phyloP scores from a whole-genome alignment of 495 filamentous ascomycete species.

The Jackrogersella multiformis region DNA sequence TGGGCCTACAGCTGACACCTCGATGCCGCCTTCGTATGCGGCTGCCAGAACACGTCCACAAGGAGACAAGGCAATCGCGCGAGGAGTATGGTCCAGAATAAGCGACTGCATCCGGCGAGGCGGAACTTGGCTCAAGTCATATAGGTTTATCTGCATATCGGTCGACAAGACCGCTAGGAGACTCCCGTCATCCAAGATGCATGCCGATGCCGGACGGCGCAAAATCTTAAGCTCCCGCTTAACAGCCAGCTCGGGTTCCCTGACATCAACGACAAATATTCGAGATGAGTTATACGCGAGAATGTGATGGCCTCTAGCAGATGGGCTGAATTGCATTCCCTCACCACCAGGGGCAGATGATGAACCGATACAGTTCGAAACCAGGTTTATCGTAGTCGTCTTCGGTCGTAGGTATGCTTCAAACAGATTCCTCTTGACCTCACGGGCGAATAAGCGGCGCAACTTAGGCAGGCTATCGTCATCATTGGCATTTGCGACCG shows the following conservation, averaged over 20 bases:
- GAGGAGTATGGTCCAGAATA: slow-evolving; percentile 76
- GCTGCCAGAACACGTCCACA: slow-evolving; percentile 83
- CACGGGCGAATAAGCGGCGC: slow-evolving; percentile 71
- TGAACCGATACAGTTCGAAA: slow-evolving; percentile 85
- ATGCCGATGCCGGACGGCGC: slow-evolving; percentile 77
- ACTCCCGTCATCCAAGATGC: slow-evolving; percentile 81
- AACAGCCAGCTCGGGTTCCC: slow-evolving; percentile 64
- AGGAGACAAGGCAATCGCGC: slow-evolving; percentile 81
- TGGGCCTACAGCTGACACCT: slow-evolving; percentile 78
- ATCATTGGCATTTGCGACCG: slow-evolving; percentile 58
- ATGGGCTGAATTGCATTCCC: slow-evolving; percentile 84
- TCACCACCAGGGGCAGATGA: slow-evolving; percentile 85
- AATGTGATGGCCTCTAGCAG: slow-evolving; percentile 74
- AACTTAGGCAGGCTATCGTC: slow-evolving; percentile 66
- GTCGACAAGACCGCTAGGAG: slow-evolving; percentile 81
- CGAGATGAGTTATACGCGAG: slow-evolving; percentile 87
- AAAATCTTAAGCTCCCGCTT: slow-evolving; percentile 82
- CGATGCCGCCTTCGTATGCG: slow-evolving; percentile 87
- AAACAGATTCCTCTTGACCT: slow-evolving; percentile 82
- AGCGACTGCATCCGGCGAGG: slow-evolving; percentile 74
- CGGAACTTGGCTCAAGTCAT: slow-evolving; percentile 69
- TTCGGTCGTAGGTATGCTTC: slow-evolving; percentile 77
- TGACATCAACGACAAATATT: slow-evolving; percentile 79
- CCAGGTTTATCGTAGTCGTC: slow-evolving; percentile 74
- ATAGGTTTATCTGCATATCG: slow-evolving; percentile 83